phyloP scores from a whole-genome alignment of 2,329 filamentous ascomycete species.

The Parastagonospora nodorum region DNA sequence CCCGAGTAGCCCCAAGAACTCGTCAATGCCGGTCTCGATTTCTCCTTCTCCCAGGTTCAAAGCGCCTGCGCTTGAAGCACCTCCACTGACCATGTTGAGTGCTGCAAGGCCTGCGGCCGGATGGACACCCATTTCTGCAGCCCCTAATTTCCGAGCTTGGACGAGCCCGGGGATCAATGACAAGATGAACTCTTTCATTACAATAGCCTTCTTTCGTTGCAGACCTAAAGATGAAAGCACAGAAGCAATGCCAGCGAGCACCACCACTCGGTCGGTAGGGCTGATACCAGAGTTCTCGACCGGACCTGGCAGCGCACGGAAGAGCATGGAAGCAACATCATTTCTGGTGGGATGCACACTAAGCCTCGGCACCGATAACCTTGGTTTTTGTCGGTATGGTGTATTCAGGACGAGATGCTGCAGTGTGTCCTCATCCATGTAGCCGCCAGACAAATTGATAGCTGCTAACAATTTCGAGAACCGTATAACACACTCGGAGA shows the following conservation, averaged over 20 bases:
- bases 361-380: slow-evolving; percentile 40
- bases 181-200: slow-evolving; percentile 82
- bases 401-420: slow-evolving; percentile 48
- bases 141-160: slow-evolving; percentile 88
- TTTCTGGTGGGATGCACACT: slow-evolving; percentile 44
- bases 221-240: slow-evolving; percentile 80
- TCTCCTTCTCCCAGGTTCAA: slow-evolving; percentile 57
- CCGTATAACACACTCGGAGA: slow-evolving; percentile 75
- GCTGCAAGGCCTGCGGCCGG: slow-evolving; percentile 85
- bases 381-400: slow-evolving; percentile 51
- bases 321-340: slow-evolving; percentile 44
- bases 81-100: slow-evolving; percentile 56
- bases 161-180: slow-evolving; percentile 83
- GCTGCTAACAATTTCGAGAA: slow-evolving; percentile 72
- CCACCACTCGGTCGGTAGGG: slow-evolving; percentile 74
- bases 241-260: slow-evolving; percentile 85
- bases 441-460: slow-evolving; percentile 68
- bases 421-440: slow-evolving; percentile 64
- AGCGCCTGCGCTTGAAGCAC: slow-evolving; percentile 78
- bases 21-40: slow-evolving; percentile 47
- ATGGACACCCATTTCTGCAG: slow-evolving; percentile 95
- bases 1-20: slow-evolving; percentile 48
- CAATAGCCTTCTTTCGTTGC: slow-evolving; percentile 87
- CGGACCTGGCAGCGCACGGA: slow-evolving; percentile 57
- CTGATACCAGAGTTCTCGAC: slow-evolving; percentile 66